Evolutionary conservation across 805 yeast species (phyloP), one percentile per base, ranked within the genome.

Genomic region (Kodamaea kaohsiungensis): DNA sequence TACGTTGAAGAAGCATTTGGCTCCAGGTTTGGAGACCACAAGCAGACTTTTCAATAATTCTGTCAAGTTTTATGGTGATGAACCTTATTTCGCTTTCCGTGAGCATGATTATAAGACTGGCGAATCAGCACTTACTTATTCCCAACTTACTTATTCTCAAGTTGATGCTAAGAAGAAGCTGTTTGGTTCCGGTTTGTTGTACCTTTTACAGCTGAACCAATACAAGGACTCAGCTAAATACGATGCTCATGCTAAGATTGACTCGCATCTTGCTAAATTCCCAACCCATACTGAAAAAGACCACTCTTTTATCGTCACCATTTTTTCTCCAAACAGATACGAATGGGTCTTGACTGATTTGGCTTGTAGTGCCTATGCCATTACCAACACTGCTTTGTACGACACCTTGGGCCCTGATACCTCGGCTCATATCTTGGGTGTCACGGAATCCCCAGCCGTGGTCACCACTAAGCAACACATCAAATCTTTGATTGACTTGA

Each of bases 391-490:
- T 25, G 71, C 77, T 9, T 67, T 75, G 53, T 75, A 75, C 56
- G 78, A 73, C 56, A 73, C 78, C 37, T 67, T 75, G 57, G 78
- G 78, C 2, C 60, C 67, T 2, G 66, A 66, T 35, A 62, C 75
- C 13, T 65, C 77, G 0, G 64, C 64, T 50, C 66, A 63, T 57
- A 73, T 75, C 51, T 66, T 75, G 55, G 62, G 61, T 15, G 58
- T 63, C 54, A 71, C 78, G 16, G 64, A 69, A 48, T 64, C 70
- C 19, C 79, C 79, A 1, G 76, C 85, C 12, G 72, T 86, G 37
- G 73, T 86, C 16, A 73, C 82, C 47, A 77, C 90, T 7, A 77
- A 76, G 53, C 73, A 73, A 47, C 84, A 87, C 59, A 65, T 86
- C 53, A 66, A 68, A 30, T 69, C 65, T n/a, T 66, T 86, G 17